These are phyloP conservation scores for Calonectria hongkongensis DNA, from an alignment of 2,329 filamentous ascomycete genomes.

Conservation along the genomic window DNA sequence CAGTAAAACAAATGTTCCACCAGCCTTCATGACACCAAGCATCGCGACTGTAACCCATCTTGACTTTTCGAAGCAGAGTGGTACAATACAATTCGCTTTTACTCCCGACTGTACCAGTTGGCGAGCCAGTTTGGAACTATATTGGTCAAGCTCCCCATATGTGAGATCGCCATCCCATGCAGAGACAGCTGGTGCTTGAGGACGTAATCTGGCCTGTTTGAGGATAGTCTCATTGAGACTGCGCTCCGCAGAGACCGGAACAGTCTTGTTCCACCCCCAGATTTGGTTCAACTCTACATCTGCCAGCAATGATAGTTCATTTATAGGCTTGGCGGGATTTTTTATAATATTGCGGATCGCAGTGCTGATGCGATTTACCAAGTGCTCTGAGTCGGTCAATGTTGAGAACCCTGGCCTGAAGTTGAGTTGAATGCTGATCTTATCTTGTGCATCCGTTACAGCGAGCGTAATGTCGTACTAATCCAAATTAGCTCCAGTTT, in stretches of 20 bases:
- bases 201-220: constrained; percentile 32
- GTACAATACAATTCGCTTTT: constrained; percentile 43
- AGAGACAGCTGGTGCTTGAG: constrained; percentile 47
- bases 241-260: constrained; percentile 44
- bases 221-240: constrained; percentile 44
- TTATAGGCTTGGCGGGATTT: not conserved
- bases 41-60: constrained; percentile 49
- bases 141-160: constrained; percentile 62
- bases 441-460: not conserved
- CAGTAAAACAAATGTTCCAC: constrained; percentile 47
- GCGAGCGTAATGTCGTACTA: not conserved
- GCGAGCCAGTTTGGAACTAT: constrained; percentile 61
- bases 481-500: not conserved
- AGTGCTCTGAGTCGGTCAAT: not conserved
- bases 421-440: not conserved
- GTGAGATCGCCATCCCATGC: constrained; percentile 59
- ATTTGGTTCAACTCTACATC: constrained; percentile 44
- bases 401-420: not conserved
- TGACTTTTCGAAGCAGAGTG: constrained; percentile 50
- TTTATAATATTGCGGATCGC: not conserved
- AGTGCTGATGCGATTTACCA: not conserved
- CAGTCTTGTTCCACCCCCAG: constrained; percentile 39
- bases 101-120: constrained; percentile 53
- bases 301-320: not conserved
- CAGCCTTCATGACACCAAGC: constrained; percentile 52